phyloP scores from a whole-genome alignment of 495 filamentous ascomycete genomes.

The Tuber umbilicatum region DNA sequence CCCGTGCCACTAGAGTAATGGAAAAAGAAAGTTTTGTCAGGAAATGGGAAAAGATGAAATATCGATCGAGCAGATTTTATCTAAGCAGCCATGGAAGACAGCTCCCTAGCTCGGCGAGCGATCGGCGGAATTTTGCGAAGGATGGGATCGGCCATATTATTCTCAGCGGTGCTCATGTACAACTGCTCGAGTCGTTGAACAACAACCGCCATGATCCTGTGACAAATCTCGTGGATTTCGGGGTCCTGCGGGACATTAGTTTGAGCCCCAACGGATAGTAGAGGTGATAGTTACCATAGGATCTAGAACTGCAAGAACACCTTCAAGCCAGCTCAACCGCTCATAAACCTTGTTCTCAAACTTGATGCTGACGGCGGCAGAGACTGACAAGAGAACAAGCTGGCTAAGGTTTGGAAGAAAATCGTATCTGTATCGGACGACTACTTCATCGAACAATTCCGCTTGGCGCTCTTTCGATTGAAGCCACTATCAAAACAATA shows the following conservation, averaged over 20 bases:
- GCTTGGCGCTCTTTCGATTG: constrained; percentile 65
- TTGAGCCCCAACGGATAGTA: constrained; percentile 11
- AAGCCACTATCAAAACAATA: constrained; percentile 62
- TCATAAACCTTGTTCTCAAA: constrained; percentile 59
- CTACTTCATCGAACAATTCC: constrained; percentile 72
- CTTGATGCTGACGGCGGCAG: constrained; percentile 67
- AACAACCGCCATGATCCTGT: constrained; percentile 65
- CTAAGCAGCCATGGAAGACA: constrained; percentile 44
- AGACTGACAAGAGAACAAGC: constrained; percentile 74
- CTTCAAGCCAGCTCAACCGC: constrained; percentile 73
- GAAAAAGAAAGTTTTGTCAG: constrained; percentile 24
- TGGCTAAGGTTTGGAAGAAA: constrained; percentile 67
- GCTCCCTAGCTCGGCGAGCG: constrained; percentile 51
- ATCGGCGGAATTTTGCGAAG: constrained; percentile 58
- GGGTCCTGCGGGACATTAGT: constrained; percentile 53
- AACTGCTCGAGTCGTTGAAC: constrained; percentile 63
- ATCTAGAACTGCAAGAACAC: constrained; percentile 52
- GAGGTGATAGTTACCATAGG: constrained; percentile 47
- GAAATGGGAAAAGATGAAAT: constrained; percentile 23
- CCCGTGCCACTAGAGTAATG: constrained; percentile 17
- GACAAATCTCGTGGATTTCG: constrained; percentile 66
- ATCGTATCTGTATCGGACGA: constrained; percentile 63
- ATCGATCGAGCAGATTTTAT: background rate
- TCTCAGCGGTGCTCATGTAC: constrained; percentile 60
- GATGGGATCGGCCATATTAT: constrained; percentile 55